Evolutionary conservation across 768 basidiomycete genomes (phyloP).

Genomic region (Trametes gibbosa): DNA sequence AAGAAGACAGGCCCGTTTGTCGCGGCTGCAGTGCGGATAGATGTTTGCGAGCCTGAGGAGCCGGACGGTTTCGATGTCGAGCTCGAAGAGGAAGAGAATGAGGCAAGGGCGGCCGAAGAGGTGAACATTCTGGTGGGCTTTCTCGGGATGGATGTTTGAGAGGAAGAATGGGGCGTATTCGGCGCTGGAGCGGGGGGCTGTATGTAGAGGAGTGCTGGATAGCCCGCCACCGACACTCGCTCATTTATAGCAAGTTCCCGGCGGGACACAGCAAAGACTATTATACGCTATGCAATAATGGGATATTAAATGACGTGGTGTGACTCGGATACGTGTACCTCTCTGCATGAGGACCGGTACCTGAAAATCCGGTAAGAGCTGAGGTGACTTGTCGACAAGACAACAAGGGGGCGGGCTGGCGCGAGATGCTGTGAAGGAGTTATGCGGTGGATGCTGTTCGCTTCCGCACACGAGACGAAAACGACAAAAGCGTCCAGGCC

Average conservation of each 20-base stretch:
- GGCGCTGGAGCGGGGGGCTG: neutral
- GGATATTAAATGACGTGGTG: constrained; percentile 11
- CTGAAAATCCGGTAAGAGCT: constrained; percentile 16
- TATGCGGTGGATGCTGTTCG: constrained; percentile 12
- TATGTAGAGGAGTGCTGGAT: neutral
- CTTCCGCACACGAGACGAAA: constrained; percentile 1
- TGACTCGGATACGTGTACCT: constrained; percentile 9
- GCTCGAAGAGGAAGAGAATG: constrained; percentile 7
- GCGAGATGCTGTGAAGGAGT: constrained; percentile 11
- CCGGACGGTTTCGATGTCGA: constrained; percentile 15
- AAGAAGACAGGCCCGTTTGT: constrained; percentile 17
- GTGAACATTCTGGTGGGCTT: neutral
- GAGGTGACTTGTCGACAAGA: constrained; percentile 17
- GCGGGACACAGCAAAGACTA: constrained; percentile 9
- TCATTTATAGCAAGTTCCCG: constrained; percentile 7
- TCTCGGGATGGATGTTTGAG: neutral
- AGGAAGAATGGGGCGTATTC: neutral
- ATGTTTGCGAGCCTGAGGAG: constrained; percentile 7
- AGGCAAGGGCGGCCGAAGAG: constrained; percentile 1
- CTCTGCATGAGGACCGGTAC: constrained; percentile 7
- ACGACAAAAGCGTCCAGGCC: neutral
- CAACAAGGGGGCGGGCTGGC: constrained; percentile 8
- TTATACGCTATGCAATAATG: constrained; percentile 5
- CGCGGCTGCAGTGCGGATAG: constrained; percentile 9
- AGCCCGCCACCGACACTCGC: neutral